Percentiles rank a stretch among this genome's conserved stretches.
These are phyloP conservation scores for Glycine tomentella DNA, from an alignment of 306 rosid species.

Conservation along the genomic window DNA sequence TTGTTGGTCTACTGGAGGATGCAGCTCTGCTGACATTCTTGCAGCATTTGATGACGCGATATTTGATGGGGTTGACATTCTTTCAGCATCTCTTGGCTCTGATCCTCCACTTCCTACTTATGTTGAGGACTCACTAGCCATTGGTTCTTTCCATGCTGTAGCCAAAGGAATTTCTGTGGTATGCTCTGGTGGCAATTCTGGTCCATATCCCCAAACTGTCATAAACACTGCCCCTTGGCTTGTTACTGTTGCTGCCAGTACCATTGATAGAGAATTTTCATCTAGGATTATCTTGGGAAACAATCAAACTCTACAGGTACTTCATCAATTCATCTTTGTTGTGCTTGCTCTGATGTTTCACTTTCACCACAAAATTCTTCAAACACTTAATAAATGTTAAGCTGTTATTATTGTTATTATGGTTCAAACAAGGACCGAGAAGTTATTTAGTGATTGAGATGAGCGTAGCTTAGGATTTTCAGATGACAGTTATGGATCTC, in stretches of 20 bases:
- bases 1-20: slow-evolving; percentile 67
- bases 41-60: slow-evolving; percentile 71
- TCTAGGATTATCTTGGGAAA: slow-evolving; percentile 48
- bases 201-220: slow-evolving; percentile 69
- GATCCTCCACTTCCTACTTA: slow-evolving; percentile 61
- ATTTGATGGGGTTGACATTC: slow-evolving; percentile 44
- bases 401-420: not conserved
- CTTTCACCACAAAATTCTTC: not conserved
- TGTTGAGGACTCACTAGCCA: slow-evolving; percentile 58
- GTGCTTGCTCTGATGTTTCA: not conserved
- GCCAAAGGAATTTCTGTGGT: slow-evolving; percentile 64
- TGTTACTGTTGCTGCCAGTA: slow-evolving; percentile 69
- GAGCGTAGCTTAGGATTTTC: not conserved
- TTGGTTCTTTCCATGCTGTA: slow-evolving; percentile 71
- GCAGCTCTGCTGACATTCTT: slow-evolving; percentile 66
- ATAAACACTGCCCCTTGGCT: slow-evolving; percentile 72
- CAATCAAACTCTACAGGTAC: slow-evolving; percentile 66
- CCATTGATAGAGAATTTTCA: slow-evolving; percentile 67
- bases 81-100: slow-evolving; percentile 67
- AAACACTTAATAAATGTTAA: not conserved
- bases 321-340: slow-evolving; percentile 8
- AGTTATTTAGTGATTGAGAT: not conserved
- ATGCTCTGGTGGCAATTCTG: slow-evolving; percentile 71
- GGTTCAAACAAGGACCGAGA: not conserved
- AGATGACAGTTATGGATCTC: not conserved